phyloP scores from a whole-genome alignment of 768 basidiomycete species.

The Gloeostereum incarnatum region DNA sequence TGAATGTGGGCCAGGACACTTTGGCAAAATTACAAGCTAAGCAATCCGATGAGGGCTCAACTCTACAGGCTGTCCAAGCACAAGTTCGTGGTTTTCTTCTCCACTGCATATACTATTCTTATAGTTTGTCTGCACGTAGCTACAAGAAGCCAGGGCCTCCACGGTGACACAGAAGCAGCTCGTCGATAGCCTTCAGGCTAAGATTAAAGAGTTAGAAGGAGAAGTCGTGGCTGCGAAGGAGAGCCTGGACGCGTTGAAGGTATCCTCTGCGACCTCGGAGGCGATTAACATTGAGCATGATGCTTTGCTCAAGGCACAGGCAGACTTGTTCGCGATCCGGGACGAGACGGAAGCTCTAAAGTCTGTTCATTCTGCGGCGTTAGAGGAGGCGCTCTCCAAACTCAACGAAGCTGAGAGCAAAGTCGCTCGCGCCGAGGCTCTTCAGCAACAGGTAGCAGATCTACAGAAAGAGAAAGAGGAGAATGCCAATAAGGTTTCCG shows the following conservation, averaged over 20 bases:
- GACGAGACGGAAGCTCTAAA: slow-evolving; percentile 44
- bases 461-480: slow-evolving; percentile 66
- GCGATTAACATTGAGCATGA: slow-evolving; percentile 56
- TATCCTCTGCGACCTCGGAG: slow-evolving; percentile 29
- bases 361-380: slow-evolving; percentile 35
- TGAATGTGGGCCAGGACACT: slow-evolving; percentile 30
- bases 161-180: slow-evolving; percentile 31
- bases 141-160: slow-evolving; percentile 36
- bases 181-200: slow-evolving; percentile 37
- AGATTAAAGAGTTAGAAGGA: slow-evolving; percentile 40
- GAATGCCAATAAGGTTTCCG: slow-evolving; percentile 59
- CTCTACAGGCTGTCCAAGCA: slow-evolving; percentile 31
- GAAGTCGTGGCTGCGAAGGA: slow-evolving; percentile 42
- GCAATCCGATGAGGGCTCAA: slow-evolving; percentile 19
- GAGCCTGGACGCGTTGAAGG: slow-evolving; percentile 40
- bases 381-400: slow-evolving; percentile 36
- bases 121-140: slow-evolving; percentile 31
- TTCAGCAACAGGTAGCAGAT: slow-evolving; percentile 38
- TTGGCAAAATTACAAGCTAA: slow-evolving; percentile 26
- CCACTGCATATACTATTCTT: no score
- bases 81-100: slow-evolving; percentile 32
- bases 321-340: slow-evolving; percentile 46
- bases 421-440: slow-evolving; percentile 27
- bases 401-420: slow-evolving; percentile 38
- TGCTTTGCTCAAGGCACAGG: slow-evolving; percentile 53